Evolutionary conservation across 371 early-diverging fungal species (phyloP).

Genomic region (Mortierella sp.): DNA sequence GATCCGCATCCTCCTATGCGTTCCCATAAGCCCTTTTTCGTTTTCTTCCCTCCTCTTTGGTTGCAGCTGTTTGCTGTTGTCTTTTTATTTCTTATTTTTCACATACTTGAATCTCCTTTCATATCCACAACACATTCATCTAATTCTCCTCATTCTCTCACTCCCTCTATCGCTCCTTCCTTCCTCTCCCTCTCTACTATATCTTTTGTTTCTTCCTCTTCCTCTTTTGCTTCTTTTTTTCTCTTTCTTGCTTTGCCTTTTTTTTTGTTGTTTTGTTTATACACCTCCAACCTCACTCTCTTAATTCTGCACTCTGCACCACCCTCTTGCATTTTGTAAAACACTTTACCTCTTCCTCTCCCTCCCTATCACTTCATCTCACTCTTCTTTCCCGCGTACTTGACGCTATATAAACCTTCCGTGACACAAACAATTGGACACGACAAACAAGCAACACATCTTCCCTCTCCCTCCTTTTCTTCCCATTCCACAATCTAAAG

Average conservation of each 20-base stretch:
- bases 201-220: background rate
- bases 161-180: background rate
- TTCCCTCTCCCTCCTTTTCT: background rate
- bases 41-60: background rate
- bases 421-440: background rate
- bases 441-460: background rate
- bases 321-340: slow-evolving; percentile 1
- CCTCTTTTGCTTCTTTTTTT: background rate
- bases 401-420: background rate
- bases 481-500: background rate
- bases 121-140: background rate
- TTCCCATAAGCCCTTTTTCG: slow-evolving; percentile 2
- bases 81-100: background rate
- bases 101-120: background rate
- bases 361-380: background rate
- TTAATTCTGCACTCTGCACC: slow-evolving; percentile 8
- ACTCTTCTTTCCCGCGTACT: background rate
- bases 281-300: background rate
- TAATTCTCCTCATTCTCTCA: background rate
- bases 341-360: background rate
- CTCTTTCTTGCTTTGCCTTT: slow-evolving; percentile 9
- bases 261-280: background rate
- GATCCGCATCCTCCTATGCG: background rate
- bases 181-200: no score
- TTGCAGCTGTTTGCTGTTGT: background rate